Evolutionary conservation across 176 grass and related monocot species (phyloP).

Genomic region (Eleusine indica): DNA sequence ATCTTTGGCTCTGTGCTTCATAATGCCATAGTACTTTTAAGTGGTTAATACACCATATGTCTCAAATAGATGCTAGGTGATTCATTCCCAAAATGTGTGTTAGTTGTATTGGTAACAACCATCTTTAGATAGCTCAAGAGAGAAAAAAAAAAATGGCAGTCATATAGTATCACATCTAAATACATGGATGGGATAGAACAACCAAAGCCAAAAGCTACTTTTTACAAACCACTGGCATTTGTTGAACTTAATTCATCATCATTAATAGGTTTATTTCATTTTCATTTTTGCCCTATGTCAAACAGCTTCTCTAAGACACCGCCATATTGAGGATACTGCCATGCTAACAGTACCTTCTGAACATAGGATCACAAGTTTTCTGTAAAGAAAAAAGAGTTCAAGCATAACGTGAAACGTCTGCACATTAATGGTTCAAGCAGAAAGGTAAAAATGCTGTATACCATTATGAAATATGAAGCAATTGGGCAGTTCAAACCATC

Average conservation of each 20-base stretch:
- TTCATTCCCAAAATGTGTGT: conserved; percentile 1
- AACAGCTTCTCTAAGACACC: background rate
- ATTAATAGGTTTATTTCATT: background rate
- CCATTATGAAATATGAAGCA: conserved; percentile 99
- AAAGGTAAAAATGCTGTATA: conserved; percentile 45
- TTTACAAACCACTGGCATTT: background rate
- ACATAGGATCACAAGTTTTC: background rate
- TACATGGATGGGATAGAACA: background rate
- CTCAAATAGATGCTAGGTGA: background rate
- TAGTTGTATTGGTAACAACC: background rate
- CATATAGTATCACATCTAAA: background rate
- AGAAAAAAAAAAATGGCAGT: background rate
- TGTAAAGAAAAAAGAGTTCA: background rate
- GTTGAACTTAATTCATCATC: background rate
- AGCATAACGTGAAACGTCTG: background rate
- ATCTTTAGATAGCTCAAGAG: background rate
- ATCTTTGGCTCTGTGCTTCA: background rate
- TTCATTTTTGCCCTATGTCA: conserved; percentile 3
- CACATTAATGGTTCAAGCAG: background rate
- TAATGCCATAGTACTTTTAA: background rate
- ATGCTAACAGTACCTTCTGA: background rate
- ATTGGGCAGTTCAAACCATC: conserved; percentile 99
- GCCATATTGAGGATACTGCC: background rate
- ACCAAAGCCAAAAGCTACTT: background rate
- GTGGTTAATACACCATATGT: background rate